Evolutionary conservation across 768 basidiomycete genomes (phyloP), one percentile per base, ranked within the genome.

Genomic region (Hemileccinum rubropunctum): DNA sequence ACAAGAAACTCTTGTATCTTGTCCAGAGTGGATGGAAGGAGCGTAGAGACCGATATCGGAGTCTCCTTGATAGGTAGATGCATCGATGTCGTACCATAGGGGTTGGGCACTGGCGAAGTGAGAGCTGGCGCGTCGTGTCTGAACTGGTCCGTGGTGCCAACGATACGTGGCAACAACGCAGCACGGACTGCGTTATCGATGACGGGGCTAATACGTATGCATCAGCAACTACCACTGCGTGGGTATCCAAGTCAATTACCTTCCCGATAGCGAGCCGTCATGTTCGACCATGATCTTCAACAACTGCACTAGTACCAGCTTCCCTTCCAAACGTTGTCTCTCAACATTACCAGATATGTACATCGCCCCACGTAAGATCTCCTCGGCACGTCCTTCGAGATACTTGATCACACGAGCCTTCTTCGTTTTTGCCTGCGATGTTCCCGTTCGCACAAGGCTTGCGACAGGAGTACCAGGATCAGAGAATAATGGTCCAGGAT

Each of bases 401-500:
- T 95, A 98, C 49, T 82, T 81, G 36, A 83, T 55, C 2, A 95
- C 81, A n/a, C 71, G 76, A 9, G 82, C 72, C 61, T 95, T 94
- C 75, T 95, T 98, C 23, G 82, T 81, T 74, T 97, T 98, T 12
- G 71, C 71, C 59, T 88, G 82, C 11, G 79, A 72, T 15, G 71
- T 68, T 26, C 79, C 76, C 3, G 81, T 72, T 48, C 88, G 84
- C 23, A 91, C 88, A 17, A 93, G 74, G 52, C 84, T 79, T 3
- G 82, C 74, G 6, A 80, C 76, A 3, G 80, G 76, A 4, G 80
- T 70, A 1, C 87, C 82, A 3, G 86, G 75, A 63, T 95, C 95
- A 27, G 81, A 78, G 55, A 92, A 82, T 53, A 98, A 67, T 4
- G 95, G 95, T 1, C 95, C 95, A 36, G 95, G 95, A 69, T 85